Evolutionary conservation across 768 basidiomycete genomes (phyloP), one percentile per base, ranked within the genome.

Genomic region (Lepiota venenata): DNA sequence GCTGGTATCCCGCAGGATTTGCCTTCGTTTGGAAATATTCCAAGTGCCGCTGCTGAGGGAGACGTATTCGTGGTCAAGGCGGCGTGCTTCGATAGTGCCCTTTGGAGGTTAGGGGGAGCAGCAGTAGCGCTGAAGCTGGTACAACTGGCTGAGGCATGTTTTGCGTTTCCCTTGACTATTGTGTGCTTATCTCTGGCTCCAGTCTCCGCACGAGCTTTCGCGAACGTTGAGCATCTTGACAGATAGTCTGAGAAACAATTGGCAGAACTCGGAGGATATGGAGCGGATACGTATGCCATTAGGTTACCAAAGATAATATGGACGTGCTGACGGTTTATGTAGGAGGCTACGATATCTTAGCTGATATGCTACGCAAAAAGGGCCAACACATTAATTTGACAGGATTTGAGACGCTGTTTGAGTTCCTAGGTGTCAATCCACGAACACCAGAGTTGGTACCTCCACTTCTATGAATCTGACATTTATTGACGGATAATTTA

Each of bases 201-300:
- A 92, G 87, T 91, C 83, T 0, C 70, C 85, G 0, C 88, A 90
- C 57, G 91, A 94, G 60, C 61, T 96, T 2, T 88, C 88, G 0
- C 74, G 85, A 14, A 79, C 91, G 0, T 67, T 94, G 5, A 73
- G 84, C 3, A 81, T 94, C 22, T 68, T 96, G 18, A 79, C 82
- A 8, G 92, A 95, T 60, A 82, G 88, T 2, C 66, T 97, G 42
- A 82, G 82, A 58, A 86, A 88, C 60, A 90, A 83, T 61, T 98
- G 95, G 95, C 83, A 91, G 62, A 93, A 92, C 62, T 94, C 91
- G 35, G 94, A 95, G 64, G 95, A 97, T 60, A 93, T 95, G 87
- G 94, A 96, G 64, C 77, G 87, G 32, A 70, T 93, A 50, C 83
- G 93, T 93, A 61, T 62, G 87, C 75, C 11, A 27, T 41, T 25